Conservation (phyloP, 768 basidiomycete genomes). For the Lactarius quietus region DNA sequence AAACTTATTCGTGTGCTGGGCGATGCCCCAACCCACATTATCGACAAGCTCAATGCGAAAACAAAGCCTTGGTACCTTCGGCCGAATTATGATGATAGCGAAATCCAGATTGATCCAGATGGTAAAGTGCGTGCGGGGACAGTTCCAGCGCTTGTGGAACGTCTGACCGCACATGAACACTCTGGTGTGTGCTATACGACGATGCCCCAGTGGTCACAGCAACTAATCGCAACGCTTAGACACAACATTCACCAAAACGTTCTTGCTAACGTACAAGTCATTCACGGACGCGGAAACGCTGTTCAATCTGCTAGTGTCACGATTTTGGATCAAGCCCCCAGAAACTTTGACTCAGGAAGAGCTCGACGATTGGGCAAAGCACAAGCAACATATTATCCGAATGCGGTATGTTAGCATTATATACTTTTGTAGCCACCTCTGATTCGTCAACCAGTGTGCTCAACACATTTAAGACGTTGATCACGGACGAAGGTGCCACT, state of each 20-base stretch:
- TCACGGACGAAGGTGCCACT: constrained; percentile 76
- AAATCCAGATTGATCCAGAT: constrained; percentile 84
- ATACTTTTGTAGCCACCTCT: not conserved
- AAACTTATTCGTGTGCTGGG: constrained; percentile 74
- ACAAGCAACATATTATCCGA: constrained; percentile 85
- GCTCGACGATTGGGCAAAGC: constrained; percentile 70
- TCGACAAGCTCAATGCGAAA: constrained; percentile 40
- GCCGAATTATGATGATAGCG: constrained; percentile 71
- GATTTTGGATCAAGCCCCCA: constrained; percentile 79
- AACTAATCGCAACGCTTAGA: constrained; percentile 42
- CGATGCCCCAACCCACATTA: constrained; percentile 42
- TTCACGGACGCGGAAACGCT: constrained; percentile 84
- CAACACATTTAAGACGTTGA: constrained; percentile 88
- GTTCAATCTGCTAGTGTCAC: constrained; percentile 72
- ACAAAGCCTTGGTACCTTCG: constrained; percentile 80
- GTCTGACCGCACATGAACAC: constrained; percentile 87
- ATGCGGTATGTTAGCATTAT: constrained; percentile 54
- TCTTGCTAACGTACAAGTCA: constrained; percentile 95
- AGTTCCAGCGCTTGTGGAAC: constrained; percentile 78
- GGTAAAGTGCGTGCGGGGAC: constrained; percentile 85
- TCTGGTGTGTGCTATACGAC: constrained; percentile 56
- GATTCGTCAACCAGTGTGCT: constrained; percentile 55
- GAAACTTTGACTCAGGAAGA: constrained; percentile 58
- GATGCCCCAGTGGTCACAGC: not conserved
- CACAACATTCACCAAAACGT: constrained; percentile 77